Conservation (phyloP, 176 grass and related monocot species). For the Metroxylon sagu region DNA sequence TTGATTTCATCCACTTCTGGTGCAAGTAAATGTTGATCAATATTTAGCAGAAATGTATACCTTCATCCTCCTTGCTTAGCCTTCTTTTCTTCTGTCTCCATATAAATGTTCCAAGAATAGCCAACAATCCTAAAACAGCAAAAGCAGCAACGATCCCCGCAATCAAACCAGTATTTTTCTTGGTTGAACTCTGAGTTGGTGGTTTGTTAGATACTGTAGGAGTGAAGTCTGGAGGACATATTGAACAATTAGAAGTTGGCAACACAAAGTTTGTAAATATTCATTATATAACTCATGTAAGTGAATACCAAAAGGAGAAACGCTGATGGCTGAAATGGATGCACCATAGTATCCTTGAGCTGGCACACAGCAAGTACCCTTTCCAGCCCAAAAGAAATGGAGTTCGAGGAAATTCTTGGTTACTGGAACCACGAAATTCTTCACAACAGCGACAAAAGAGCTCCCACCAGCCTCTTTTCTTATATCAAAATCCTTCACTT, state of each 20-base stretch:
- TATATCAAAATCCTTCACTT: conserved; percentile 75
- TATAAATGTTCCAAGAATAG: conserved; percentile 16
- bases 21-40: too few species aligned
- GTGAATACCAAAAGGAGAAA: conserved; percentile 34
- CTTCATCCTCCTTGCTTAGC: conserved; percentile 2
- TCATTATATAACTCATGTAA: not conserved
- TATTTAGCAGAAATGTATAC: not conserved
- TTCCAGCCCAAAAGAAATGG: conserved; percentile 97
- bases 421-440: conserved; percentile 40
- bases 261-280: conserved; percentile 5
- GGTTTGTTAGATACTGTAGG: conserved; percentile 40
- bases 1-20: too few species aligned
- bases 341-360: conserved; percentile 57
- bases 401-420: conserved; percentile 82
- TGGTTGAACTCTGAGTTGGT: conserved; percentile 9
- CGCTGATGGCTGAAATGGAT: conserved; percentile 68
- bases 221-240: conserved; percentile 45
- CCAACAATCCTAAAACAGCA: conserved; percentile 30
- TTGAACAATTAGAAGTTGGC: conserved; percentile 17
- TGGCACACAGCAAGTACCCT: conserved; percentile 80
- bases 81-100: conserved; percentile 17
- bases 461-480: conserved; percentile 62
- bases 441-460: conserved; percentile 48
- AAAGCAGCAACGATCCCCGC: conserved; percentile 41
- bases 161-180: conserved; percentile 36